These are phyloP conservation scores for Nicotiana tabacum DNA, from an alignment of 257 asterid species.

Conservation along the genomic window DNA sequence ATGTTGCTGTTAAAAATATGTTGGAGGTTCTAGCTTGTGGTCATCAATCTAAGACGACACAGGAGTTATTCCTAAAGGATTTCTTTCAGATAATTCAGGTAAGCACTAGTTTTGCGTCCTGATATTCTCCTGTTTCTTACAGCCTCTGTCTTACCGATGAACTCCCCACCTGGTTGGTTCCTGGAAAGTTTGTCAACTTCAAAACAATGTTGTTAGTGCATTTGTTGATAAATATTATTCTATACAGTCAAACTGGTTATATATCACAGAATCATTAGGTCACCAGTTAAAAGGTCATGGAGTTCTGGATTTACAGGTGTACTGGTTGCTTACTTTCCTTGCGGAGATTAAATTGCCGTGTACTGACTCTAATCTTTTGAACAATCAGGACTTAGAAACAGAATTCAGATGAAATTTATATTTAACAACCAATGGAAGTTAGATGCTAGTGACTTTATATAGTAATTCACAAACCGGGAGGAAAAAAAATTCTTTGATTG, in stretches of 20 bases:
- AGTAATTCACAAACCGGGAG: neutral
- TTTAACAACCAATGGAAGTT: neutral
- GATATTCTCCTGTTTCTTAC: slow-evolving; percentile 12
- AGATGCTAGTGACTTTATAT: neutral
- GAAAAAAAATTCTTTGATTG: neutral
- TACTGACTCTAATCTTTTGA: neutral
- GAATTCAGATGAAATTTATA: neutral
- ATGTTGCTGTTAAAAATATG: slow-evolving; percentile 80
- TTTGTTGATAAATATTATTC: neutral
- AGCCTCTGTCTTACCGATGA: neutral
- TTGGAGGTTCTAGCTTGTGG: slow-evolving; percentile 83
- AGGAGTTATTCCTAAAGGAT: slow-evolving; percentile 83
- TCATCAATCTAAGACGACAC: slow-evolving; percentile 81
- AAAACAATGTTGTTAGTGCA: neutral
- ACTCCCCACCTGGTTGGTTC: neutral
- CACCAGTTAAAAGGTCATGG: neutral
- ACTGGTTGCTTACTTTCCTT: neutral
- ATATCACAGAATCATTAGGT: neutral
- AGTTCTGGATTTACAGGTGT: neutral
- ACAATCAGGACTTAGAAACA: neutral
- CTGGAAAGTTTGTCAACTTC: neutral
- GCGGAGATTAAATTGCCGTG: neutral
- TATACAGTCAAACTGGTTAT: neutral
- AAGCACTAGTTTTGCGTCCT: slow-evolving; percentile 8
- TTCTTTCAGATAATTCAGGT: slow-evolving; percentile 88